Base-by-base conservation (phyloP, 768 basidiomycete genomes). In the Favolaschia claudopus region DNA sequence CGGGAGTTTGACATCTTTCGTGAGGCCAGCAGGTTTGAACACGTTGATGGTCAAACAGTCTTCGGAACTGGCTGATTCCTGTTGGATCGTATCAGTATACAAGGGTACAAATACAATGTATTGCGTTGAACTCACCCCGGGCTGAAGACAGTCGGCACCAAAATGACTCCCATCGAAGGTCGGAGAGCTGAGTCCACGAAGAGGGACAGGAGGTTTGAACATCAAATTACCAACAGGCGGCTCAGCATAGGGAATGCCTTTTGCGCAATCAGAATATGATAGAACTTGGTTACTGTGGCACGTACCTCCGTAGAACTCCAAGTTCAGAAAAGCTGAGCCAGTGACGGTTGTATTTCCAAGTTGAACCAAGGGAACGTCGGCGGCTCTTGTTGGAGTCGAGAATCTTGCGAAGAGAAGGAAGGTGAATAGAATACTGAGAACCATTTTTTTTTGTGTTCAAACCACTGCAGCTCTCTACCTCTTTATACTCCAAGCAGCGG, bases 161-260 rank as follows among this genome's bases (percentile, higher is more conserved):
- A 82, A 84, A 48, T 74, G 72, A 9, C 73, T 80, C 1, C 85
- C 83, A 48, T 85, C 72, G 44, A 86, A 75, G 5, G 76, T 64
- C 4, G 65, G 24, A 2, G 68, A 62, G 5, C 72, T 70, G 1
- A 77, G 55, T 0, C 67, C 72, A n/a, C 77, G 77, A 62, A 85
- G 78, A 2, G 81, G 73, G 1, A 85, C 75, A 6, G 83, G 77
- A 2, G 77, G 76, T 29, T 74, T 73, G 50, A 85, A 75, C 28
- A 85, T 77, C 22, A 83, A 61, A 31, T 74, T 56, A 4, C 83
- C 83, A 29, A 85, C 50, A 15, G 85, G 85, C 9, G 84, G 80
- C 58, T 85, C 77, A 28, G 82, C 84, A 53, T 75, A 87, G 1
- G 84, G 85, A 38, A 87, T 83, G 17, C 79, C 83, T 78, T 38